Percentiles rank a stretch among this genome's conserved stretches.
These are phyloP conservation scores for Rhodotorula sp. DNA, from an alignment of 1,284 basidiomycete species.

Conservation along the genomic window DNA sequence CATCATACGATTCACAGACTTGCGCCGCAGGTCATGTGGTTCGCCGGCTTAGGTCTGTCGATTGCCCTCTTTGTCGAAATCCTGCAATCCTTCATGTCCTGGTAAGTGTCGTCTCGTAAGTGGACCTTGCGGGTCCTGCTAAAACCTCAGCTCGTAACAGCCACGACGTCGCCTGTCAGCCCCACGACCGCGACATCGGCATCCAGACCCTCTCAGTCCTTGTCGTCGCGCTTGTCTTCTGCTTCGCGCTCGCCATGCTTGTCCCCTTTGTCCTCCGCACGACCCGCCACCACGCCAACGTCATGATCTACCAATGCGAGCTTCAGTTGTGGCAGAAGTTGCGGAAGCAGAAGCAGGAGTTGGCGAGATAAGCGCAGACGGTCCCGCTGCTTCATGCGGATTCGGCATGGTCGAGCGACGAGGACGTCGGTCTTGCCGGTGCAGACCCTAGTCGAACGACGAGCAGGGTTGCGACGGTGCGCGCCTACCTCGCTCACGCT, in stretches of 20 bases:
- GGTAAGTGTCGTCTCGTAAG: neutral
- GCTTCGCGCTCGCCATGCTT: conserved; percentile 4
- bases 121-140: neutral
- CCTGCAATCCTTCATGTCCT: neutral
- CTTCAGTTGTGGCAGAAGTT: neutral
- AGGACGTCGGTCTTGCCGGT: neutral
- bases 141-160: too few relatives aligned
- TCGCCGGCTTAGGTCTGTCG: neutral
- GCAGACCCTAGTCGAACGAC: too few relatives aligned
- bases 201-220: neutral
- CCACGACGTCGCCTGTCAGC: neutral
- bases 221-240: conserved; percentile 1
- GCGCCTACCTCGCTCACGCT: neutral
- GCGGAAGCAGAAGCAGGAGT: neutral
- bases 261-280: neutral
- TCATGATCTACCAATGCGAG: neutral
- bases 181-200: neutral
- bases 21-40: neutral
- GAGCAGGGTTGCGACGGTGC: neutral
- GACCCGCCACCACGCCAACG: neutral
- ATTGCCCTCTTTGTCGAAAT: neutral
- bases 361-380: neutral
- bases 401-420: neutral
- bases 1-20: too few relatives aligned
- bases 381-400: neutral